These are phyloP conservation scores for Fusarium siculi DNA, from an alignment of 2,329 filamentous ascomycete species.

Conservation along the genomic window DNA sequence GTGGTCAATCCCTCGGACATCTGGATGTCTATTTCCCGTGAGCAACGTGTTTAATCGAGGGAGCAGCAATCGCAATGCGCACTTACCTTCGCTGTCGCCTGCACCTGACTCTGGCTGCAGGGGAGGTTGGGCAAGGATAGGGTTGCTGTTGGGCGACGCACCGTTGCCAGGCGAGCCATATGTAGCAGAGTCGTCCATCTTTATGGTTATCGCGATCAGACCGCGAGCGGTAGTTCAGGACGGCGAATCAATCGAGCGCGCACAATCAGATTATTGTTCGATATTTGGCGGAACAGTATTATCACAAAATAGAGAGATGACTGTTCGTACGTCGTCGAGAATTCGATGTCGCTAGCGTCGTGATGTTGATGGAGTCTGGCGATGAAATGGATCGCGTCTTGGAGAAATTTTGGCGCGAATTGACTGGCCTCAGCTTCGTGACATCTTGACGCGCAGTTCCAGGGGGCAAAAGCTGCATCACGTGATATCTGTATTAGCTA, in stretches of 20 bases:
- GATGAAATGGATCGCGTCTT: slow-evolving; percentile 47
- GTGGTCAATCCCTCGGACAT: slow-evolving; percentile 65
- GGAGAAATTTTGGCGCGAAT: slow-evolving; percentile 54
- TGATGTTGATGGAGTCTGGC: slow-evolving; percentile 44
- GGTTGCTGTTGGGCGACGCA: slow-evolving; percentile 66
- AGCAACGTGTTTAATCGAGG: slow-evolving; percentile 15
- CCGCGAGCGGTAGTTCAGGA: slow-evolving; percentile 13
- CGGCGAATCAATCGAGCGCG: slow-evolving; percentile 33
- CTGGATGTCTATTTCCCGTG: slow-evolving; percentile 64
- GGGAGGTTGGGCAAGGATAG: slow-evolving; percentile 65
- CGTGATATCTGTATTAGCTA: background rate
- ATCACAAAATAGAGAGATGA: slow-evolving; percentile 13
- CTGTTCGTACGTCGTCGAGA: slow-evolving; percentile 13
- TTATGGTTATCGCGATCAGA: slow-evolving; percentile 36
- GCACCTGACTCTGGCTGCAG: slow-evolving; percentile 57
- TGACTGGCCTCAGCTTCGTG: slow-evolving; percentile 38
- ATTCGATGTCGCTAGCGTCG: slow-evolving; percentile 38
- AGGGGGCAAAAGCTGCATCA: slow-evolving; percentile 4
- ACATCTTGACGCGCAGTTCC: slow-evolving; percentile 32
- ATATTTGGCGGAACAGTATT: background rate
- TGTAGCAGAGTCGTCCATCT: slow-evolving; percentile 69
- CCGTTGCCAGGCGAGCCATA: slow-evolving; percentile 68
- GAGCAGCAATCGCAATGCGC: background rate
- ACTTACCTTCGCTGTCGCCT: slow-evolving; percentile 59
- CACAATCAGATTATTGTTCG: slow-evolving; percentile 21